These are phyloP conservation scores for Schoenoplectus triqueter DNA, from an alignment of 202 grass and related monocot genomes.

Conservation along the genomic window DNA sequence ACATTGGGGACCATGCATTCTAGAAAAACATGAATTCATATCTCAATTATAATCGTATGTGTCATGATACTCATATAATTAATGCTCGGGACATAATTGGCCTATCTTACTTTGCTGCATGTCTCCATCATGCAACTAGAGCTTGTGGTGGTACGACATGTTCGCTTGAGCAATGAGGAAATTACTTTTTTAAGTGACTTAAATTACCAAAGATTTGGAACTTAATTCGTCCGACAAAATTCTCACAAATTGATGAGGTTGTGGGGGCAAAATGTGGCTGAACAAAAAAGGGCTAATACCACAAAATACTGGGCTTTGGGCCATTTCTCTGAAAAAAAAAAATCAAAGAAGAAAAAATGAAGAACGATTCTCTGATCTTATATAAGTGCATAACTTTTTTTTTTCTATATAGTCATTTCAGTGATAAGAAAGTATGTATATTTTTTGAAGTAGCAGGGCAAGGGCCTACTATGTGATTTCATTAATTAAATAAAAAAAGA, in stretches of 20 bases:
- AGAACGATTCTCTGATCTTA: not conserved
- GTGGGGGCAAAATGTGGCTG: not conserved
- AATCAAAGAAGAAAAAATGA: not conserved
- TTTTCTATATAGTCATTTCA: not conserved
- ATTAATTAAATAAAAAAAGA: no score
- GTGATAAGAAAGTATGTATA: not conserved
- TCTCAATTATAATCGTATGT: not conserved
- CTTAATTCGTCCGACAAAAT: not conserved
- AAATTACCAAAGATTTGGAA: not conserved
- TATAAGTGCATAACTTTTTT: not conserved
- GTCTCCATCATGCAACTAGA: conserved; percentile 20
- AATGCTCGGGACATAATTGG: not conserved
- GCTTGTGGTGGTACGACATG: not conserved
- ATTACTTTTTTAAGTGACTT: not conserved
- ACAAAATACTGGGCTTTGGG: not conserved
- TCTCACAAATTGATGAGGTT: not conserved
- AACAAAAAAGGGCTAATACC: not conserved
- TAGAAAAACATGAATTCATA: not conserved
- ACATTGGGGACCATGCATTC: conserved; percentile 37
- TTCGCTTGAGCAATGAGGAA: conserved; percentile 2
- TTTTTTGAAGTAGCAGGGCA: not conserved
- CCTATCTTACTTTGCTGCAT: not conserved
- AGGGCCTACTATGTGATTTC: no score
- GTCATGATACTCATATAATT: not conserved
- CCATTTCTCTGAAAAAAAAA: not conserved